These are phyloP conservation scores for Quercus phellos DNA, from an alignment of 331 rosid species.

Conservation along the genomic window DNA sequence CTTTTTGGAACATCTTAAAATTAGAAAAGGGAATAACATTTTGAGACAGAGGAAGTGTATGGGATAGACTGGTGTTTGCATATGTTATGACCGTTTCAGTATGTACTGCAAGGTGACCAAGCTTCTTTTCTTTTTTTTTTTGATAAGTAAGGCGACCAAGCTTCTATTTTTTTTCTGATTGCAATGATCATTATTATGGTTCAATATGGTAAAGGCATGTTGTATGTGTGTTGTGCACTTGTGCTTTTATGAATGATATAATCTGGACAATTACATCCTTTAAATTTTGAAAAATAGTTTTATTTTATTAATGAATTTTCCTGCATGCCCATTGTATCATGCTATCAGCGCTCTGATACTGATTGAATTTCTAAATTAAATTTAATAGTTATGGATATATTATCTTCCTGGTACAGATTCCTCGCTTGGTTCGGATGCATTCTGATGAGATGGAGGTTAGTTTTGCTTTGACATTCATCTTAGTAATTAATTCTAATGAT, in stretches of 20 bases:
- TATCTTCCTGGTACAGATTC: conserved; percentile 52
- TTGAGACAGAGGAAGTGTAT: too few species aligned
- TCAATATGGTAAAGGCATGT: background rate
- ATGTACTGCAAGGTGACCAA: background rate
- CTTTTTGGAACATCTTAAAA: too few species aligned
- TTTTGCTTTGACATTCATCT: background rate
- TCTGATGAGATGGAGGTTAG: conserved; percentile 96
- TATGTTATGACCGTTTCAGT: background rate
- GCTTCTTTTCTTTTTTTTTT: background rate
- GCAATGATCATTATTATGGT: background rate
- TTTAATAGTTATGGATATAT: conserved; percentile 21
- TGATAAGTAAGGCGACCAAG: background rate
- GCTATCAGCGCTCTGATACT: background rate
- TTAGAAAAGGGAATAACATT: too few species aligned
- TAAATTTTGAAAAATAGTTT: background rate
- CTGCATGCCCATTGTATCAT: background rate
- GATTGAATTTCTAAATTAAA: background rate
- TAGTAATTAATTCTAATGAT: background rate
- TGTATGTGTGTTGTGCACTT: background rate
- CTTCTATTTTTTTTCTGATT: background rate
- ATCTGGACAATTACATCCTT: background rate
- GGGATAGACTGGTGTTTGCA: background rate
- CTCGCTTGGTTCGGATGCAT: conserved; percentile 98
- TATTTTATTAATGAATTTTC: background rate
- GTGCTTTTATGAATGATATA: background rate